Conservation (phyloP, 805 yeast species). For the Schizosaccharomyces japonicus region DNA sequence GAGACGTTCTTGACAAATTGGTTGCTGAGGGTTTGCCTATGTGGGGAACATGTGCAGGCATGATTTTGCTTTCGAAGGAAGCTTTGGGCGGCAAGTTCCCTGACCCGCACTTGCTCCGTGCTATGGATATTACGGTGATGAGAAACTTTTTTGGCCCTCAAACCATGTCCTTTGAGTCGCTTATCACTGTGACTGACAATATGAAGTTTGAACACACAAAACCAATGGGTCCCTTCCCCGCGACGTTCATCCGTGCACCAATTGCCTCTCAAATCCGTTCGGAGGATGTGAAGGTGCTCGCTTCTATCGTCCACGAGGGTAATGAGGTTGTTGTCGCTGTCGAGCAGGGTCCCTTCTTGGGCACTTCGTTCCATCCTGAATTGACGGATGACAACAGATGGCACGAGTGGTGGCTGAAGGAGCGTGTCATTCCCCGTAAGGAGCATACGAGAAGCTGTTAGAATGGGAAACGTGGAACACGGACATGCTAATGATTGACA, state of each 20-base stretch:
- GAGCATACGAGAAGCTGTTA: background rate
- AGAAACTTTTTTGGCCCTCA: constrained; percentile 68
- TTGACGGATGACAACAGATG: constrained; percentile 32
- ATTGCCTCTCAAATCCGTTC: constrained; percentile 23
- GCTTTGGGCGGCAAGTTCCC: constrained; percentile 24
- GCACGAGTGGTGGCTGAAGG: constrained; percentile 46
- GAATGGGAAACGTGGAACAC: no score
- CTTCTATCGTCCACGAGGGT: constrained; percentile 9
- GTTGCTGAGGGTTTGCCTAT: constrained; percentile 42
- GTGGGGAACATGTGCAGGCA: constrained; percentile 80
- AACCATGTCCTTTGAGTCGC: constrained; percentile 32
- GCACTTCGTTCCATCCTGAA: constrained; percentile 68
- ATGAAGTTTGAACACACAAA: background rate
- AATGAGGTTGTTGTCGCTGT: constrained; percentile 40
- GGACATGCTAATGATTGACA: no score
- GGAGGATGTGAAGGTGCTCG: constrained; percentile 13
- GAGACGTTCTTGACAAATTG: constrained; percentile 20
- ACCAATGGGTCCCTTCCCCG: constrained; percentile 15
- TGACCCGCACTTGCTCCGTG: constrained; percentile 36
- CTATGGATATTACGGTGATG: constrained; percentile 36
- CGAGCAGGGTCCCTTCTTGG: constrained; percentile 38
- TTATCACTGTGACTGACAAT: background rate
- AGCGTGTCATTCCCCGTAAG: constrained; percentile 22
- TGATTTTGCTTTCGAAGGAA: constrained; percentile 38
- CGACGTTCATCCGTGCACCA: constrained; percentile 55